Evolutionary conservation across 2,329 filamentous ascomycete genomes (phyloP).

Genomic region (Penicillium sp.): DNA sequence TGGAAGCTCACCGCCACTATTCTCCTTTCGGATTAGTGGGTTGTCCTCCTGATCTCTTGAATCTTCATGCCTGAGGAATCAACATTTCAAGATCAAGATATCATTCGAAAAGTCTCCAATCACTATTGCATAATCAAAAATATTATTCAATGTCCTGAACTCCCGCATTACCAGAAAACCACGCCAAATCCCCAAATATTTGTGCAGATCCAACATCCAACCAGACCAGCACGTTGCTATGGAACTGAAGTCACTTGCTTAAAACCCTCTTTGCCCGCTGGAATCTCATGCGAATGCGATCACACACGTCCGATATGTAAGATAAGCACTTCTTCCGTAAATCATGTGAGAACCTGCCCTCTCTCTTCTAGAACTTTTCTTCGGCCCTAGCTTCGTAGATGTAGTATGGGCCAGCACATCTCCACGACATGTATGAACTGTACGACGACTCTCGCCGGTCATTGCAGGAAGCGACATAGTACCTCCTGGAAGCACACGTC

Average conservation of each 20-base stretch:
- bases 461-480: background rate
- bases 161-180: background rate
- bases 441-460: background rate
- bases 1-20: constrained; percentile 42
- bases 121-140: too few relatives aligned
- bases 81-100: background rate
- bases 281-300: constrained; percentile 23
- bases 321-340: constrained; percentile 21
- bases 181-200: background rate
- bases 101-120: background rate
- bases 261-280: constrained; percentile 26
- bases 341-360: background rate
- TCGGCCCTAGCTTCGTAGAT: background rate
- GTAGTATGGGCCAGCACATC: constrained; percentile 10
- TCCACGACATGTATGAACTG: constrained; percentile 3
- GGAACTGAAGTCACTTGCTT: constrained; percentile 19
- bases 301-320: constrained; percentile 22
- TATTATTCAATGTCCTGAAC: background rate
- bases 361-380: constrained; percentile 3
- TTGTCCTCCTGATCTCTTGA: constrained; percentile 23
- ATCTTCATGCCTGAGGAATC: constrained; percentile 7
- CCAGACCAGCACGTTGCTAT: background rate
- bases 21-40: constrained; percentile 31
- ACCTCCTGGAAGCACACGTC: background rate
- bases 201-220: background rate